phyloP scores from a whole-genome alignment of 352 stramenopile genomes.

The Pythium oligandrum region DNA sequence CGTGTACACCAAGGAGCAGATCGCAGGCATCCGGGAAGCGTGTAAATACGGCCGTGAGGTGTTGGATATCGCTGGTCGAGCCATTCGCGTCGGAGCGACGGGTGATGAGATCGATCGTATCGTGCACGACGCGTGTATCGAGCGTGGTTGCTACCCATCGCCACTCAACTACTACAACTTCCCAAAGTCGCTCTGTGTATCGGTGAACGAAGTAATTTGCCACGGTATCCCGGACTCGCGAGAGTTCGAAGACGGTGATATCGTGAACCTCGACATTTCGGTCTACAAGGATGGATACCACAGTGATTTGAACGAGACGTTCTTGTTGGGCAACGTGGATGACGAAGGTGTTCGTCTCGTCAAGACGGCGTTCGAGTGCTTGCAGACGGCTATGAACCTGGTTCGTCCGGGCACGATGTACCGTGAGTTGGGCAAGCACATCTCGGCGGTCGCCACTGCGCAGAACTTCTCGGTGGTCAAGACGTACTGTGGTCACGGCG shows the following conservation, averaged over 20 bases:
- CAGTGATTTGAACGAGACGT: constrained; percentile 98
- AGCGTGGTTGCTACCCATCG: constrained; percentile 94
- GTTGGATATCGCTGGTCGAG: constrained; percentile 91
- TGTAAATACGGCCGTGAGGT: constrained; percentile 91
- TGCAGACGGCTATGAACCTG: constrained; percentile 78
- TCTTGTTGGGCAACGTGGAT: constrained; percentile 95
- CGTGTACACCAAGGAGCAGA: constrained; percentile 93
- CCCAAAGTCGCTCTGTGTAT: constrained; percentile 89
- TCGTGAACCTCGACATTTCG: constrained; percentile 98
- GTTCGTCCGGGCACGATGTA: constrained; percentile 96
- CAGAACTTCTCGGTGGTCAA: constrained; percentile 93
- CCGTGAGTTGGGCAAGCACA: constrained; percentile 93
- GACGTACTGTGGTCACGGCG: constrained; percentile 98
- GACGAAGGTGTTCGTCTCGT: constrained; percentile 90
- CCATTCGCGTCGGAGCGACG: constrained; percentile 88
- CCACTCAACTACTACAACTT: constrained; percentile 98
- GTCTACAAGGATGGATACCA: constrained; percentile 98
- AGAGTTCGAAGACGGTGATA: constrained; percentile 94
- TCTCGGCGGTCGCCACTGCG: constrained; percentile 82
- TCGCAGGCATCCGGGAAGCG: constrained; percentile 90
- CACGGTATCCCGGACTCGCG: constrained; percentile 97
- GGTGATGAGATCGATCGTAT: constrained; percentile 97
- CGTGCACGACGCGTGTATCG: constrained; percentile 91
- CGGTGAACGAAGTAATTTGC: constrained; percentile 96
- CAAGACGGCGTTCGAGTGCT: constrained; percentile 93